Base-by-base conservation (phyloP, 73 alveolate species). In the Paraurostyla sp. region DNA sequence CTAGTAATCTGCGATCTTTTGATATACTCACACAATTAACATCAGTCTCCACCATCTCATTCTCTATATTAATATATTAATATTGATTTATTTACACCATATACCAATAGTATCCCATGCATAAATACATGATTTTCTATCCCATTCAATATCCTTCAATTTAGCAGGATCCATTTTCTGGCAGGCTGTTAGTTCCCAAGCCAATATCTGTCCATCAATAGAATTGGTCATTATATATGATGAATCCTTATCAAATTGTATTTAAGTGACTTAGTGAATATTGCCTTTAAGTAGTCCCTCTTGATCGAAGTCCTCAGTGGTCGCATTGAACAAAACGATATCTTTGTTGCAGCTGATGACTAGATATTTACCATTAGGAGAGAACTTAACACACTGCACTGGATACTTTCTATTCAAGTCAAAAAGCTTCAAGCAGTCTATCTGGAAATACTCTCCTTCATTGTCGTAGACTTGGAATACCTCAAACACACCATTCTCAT, bases 401-500 rank as follows among this genome's bases (percentile, higher is more conserved):
- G 89, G 89, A 41, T 52, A 78, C 29, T 49, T 50, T 32, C 89
- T 49, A 33, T 78, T 78, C 38, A 78, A 36, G 29, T 78, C 89
- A 41, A 78, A 78, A 29, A 54, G 36, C 32, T 78, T 78, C 54
- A 78, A 22, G 40, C 80, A 78, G 22, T 78, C 89, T 11, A 78
- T 36, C 59, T 78, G 69, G 89, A 51, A 78, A 36, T 51, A 78
- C 25, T 78, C 78, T 9, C 78, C 78, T 2, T 78, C 89, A 51
- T 51, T 78, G 46, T 54, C 76, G 40, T 78, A 51, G 6, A 78
- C 89, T 43, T 49, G n/a, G 41, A 78, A 78, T 35, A 78, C 78
- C 50, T 78, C 89, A 35, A 78, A 78, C 35, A 78, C 80, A 29
- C 89, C 89, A 29, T 78, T 78, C 60, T 78, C 89, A 38, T 51